Conservation (phyloP, 2,329 filamentous ascomycete genomes). For the Paraphaeosphaeria minitans region DNA sequence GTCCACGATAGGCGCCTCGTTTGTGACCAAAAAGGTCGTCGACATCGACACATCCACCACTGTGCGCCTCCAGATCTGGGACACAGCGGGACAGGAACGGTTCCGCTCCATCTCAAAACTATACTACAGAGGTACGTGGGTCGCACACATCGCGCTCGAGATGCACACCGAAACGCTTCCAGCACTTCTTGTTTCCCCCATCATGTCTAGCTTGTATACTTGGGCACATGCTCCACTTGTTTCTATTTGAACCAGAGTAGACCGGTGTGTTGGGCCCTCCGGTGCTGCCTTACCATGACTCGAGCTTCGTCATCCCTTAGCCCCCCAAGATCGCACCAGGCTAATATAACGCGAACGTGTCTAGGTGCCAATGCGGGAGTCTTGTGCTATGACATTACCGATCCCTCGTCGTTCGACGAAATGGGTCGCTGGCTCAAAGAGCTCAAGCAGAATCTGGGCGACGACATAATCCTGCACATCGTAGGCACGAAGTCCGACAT, state of each 20-base stretch:
- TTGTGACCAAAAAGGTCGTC: conserved; percentile 68
- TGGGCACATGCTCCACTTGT: conserved; percentile 5
- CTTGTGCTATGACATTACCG: conserved; percentile 92
- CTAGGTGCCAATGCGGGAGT: conserved; percentile 87
- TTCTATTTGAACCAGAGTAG: conserved; percentile 6
- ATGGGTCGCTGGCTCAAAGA: conserved; percentile 93
- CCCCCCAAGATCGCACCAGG: background rate
- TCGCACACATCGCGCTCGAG: background rate
- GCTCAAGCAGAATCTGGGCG: conserved; percentile 75
- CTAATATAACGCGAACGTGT: conserved; percentile 16
- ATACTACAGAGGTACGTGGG: conserved; percentile 73
- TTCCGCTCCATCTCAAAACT: conserved; percentile 93
- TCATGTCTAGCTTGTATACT: conserved; percentile 1
- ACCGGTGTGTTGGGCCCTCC: conserved; percentile 8
- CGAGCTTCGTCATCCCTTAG: conserved; percentile 4
- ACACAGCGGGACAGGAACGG: conserved; percentile 93
- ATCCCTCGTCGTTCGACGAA: conserved; percentile 81
- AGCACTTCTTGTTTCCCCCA: background rate
- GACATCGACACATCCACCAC: conserved; percentile 85
- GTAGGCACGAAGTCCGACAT: conserved; percentile 83
- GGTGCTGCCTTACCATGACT: conserved; percentile 6
- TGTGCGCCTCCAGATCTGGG: conserved; percentile 94
- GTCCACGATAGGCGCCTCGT: conserved; percentile 58
- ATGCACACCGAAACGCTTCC: background rate
- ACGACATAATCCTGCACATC: conserved; percentile 87